Evolutionary conservation across 352 stramenopile genomes (phyloP).

Genomic region (Pythium graminicola): DNA sequence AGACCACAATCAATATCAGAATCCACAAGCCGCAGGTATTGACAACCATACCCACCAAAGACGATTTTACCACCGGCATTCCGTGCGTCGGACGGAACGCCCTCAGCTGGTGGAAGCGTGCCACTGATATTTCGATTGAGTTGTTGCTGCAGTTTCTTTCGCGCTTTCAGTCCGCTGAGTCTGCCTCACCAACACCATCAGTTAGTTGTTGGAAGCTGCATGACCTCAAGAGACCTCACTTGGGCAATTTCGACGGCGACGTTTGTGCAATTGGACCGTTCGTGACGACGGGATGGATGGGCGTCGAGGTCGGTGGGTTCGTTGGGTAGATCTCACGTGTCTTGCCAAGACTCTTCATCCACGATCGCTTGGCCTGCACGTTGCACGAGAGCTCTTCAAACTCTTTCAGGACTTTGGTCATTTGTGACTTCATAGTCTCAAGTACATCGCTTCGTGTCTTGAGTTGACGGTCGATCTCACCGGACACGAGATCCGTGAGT

Average conservation of each 20-base stretch:
- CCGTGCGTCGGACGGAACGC: slow-evolving; percentile 24
- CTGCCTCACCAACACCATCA: slow-evolving; percentile 6
- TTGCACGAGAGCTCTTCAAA: slow-evolving; percentile 59
- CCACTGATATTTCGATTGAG: slow-evolving; percentile 29
- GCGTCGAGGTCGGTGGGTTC: neutral
- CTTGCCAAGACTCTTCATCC: slow-evolving; percentile 57
- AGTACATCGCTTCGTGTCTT: slow-evolving; percentile 41
- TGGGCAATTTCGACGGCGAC: slow-evolving; percentile 37
- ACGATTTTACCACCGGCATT: slow-evolving; percentile 53
- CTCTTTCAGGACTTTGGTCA: slow-evolving; percentile 58
- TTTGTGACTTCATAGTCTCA: slow-evolving; percentile 58
- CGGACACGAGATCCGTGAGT: slow-evolving; percentile 54
- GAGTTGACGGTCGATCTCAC: slow-evolving; percentile 57
- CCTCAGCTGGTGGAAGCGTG: slow-evolving; percentile 20
- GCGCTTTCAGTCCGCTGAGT: slow-evolving; percentile 28
- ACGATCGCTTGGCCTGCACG: slow-evolving; percentile 52
- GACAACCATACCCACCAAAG: slow-evolving; percentile 35
- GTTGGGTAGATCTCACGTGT: slow-evolving; percentile 30
- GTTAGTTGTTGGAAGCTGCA: neutral
- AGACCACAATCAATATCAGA: slow-evolving; percentile 1
- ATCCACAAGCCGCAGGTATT: neutral
- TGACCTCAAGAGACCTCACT: slow-evolving; percentile 22
- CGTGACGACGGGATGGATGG: slow-evolving; percentile 33
- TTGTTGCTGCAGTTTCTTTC: slow-evolving; percentile 44
- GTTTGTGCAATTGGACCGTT: slow-evolving; percentile 23